Conservation (phyloP, 2,329 filamentous ascomycete genomes). For the Aureobasidium sp. region DNA sequence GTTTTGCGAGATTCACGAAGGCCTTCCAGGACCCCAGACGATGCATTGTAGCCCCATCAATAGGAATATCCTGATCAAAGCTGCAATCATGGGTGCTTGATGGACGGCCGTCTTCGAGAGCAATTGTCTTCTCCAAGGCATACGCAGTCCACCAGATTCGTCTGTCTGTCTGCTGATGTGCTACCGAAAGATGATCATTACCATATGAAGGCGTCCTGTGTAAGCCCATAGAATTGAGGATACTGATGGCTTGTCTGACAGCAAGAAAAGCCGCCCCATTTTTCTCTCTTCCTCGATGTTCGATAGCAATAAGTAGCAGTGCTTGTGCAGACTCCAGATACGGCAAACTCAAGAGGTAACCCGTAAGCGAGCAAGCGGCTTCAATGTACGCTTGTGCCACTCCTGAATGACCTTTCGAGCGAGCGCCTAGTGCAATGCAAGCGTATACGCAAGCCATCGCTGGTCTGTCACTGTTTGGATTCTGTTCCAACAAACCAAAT, state of each 20-base stretch:
- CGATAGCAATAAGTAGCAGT: background rate
- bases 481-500: background rate
- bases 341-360: background rate
- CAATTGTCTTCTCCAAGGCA: background rate
- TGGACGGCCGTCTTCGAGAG: background rate
- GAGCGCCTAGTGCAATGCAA: background rate
- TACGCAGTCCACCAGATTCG: background rate
- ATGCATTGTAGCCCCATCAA: too few relatives aligned
- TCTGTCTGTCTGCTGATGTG: background rate
- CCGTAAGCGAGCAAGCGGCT: background rate
- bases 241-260: background rate
- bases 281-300: background rate
- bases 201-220: background rate
- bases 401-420: background rate
- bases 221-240: background rate
- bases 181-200: background rate
- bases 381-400: background rate
- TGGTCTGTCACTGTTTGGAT: background rate
- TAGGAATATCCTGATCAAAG: background rate
- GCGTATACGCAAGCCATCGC: background rate
- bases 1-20: background rate
- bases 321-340: slow-evolving; percentile 1
- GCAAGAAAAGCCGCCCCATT: background rate
- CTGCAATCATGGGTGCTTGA: background rate
- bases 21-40: background rate